Evolutionary conservation across 2,329 filamentous ascomycete species (phyloP).

Genomic region (Pseudogymnoascus sp.): DNA sequence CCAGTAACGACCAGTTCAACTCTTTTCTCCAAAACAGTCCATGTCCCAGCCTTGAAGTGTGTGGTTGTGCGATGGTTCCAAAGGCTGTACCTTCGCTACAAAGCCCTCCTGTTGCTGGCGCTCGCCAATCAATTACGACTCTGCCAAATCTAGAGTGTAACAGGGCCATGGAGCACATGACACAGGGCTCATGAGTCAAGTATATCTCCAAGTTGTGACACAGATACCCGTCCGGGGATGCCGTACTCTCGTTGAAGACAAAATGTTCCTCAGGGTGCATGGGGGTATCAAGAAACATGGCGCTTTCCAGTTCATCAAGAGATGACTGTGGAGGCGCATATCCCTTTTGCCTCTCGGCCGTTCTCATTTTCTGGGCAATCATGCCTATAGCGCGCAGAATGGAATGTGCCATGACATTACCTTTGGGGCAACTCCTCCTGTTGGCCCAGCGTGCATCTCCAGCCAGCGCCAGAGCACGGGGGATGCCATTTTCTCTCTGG

Average conservation of each 20-base stretch:
- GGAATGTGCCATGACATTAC: conserved; percentile 71
- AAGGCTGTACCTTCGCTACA: conserved; percentile 56
- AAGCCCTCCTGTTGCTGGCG: conserved; percentile 74
- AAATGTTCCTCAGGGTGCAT: conserved; percentile 55
- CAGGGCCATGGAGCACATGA: conserved; percentile 95
- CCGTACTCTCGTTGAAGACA: conserved; percentile 56
- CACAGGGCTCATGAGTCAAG: conserved; percentile 88
- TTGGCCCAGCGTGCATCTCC: conserved; percentile 65
- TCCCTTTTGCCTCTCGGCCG: conserved; percentile 21
- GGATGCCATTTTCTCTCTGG: conserved; percentile 36
- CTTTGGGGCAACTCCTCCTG: conserved; percentile 41
- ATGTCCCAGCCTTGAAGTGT: conserved; percentile 48
- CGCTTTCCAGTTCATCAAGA: conserved; percentile 36
- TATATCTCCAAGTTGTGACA: conserved; percentile 92
- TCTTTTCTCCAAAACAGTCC: conserved; percentile 65
- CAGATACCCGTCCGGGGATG: conserved; percentile 72
- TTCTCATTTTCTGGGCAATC: conserved; percentile 53
- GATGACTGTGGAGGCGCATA: conserved; percentile 11
- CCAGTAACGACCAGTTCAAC: conserved; percentile 77
- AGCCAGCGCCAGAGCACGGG: conserved; percentile 55
- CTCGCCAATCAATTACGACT: conserved; percentile 70
- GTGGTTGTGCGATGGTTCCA: conserved; percentile 23
- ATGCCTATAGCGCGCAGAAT: conserved; percentile 74
- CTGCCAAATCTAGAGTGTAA: conserved; percentile 86
- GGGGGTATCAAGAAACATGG: conserved; percentile 59